These are phyloP conservation scores for Nakaseomyces uthaithaninus DNA, from an alignment of 1,139 yeast species.

Conservation along the genomic window DNA sequence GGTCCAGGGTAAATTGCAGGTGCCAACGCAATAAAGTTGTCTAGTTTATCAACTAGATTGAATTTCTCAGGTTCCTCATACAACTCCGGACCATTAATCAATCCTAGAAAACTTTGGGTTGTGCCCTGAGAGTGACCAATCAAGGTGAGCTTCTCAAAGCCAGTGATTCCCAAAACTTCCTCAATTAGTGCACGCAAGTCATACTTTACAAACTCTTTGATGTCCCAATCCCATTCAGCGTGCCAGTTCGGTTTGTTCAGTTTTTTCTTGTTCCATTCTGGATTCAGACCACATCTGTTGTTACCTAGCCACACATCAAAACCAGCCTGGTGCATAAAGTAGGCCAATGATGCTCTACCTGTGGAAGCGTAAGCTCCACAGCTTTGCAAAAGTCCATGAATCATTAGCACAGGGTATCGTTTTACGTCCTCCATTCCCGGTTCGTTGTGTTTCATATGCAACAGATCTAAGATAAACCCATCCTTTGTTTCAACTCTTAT, in stretches of 20 bases:
- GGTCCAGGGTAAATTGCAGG: slow-evolving; percentile 90
- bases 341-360: slow-evolving; percentile 74
- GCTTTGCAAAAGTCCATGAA: slow-evolving; percentile 84
- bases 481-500: slow-evolving; percentile 63
- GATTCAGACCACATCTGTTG: slow-evolving; percentile 76
- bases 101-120: slow-evolving; percentile 63
- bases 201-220: slow-evolving; percentile 64
- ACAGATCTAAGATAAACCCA: slow-evolving; percentile 62
- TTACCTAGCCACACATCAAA: slow-evolving; percentile 94
- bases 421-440: slow-evolving; percentile 38
- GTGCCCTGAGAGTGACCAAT: slow-evolving; percentile 94
- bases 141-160: slow-evolving; percentile 44
- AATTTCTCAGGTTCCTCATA: slow-evolving; percentile 34
- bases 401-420: slow-evolving; percentile 54
- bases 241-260: slow-evolving; percentile 32
- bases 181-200: slow-evolving; percentile 72
- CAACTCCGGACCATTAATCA: slow-evolving; percentile 36
- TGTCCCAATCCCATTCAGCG: slow-evolving; percentile 82
- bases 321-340: slow-evolving; percentile 49
- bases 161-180: slow-evolving; percentile 42
- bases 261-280: slow-evolving; percentile 43
- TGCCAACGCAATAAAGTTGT: slow-evolving; percentile 66
- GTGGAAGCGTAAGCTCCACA: slow-evolving; percentile 77
- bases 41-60: slow-evolving; percentile 42
- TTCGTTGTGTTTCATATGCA: slow-evolving; percentile 43